Conservation (phyloP, 768 basidiomycete species). For the Termitomyces sp. region DNA sequence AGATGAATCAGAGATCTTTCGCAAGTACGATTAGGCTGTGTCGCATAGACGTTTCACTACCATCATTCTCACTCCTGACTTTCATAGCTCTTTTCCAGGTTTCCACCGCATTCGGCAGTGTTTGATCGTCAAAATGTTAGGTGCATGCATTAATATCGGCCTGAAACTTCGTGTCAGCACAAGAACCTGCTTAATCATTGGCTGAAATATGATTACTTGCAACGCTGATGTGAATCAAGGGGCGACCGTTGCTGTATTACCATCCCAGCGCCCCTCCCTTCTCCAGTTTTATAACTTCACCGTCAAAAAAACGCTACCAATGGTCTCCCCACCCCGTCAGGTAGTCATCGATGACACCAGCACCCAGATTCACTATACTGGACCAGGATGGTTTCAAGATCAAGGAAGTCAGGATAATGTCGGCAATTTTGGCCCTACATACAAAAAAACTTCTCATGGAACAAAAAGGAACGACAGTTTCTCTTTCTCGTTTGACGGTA, state of each 20-base stretch:
- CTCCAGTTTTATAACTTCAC: neutral
- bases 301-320: neutral
- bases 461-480: conserved; percentile 23
- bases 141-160: too few species aligned
- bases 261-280: neutral
- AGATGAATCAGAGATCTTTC: too few species aligned
- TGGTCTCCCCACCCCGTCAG: neutral
- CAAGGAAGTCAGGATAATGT: neutral
- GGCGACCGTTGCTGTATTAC: neutral
- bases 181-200: too few species aligned
- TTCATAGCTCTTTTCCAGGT: too few species aligned
- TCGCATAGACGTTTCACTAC: too few species aligned
- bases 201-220: conserved; percentile 5
- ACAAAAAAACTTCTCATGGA: neutral
- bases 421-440: conserved; percentile 7
- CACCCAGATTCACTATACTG: conserved; percentile 17
- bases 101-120: too few species aligned
- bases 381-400: neutral
- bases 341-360: neutral
- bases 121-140: too few species aligned
- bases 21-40: too few species aligned
- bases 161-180: too few species aligned
- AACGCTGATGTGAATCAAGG: neutral
- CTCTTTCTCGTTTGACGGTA: conserved; percentile 26
- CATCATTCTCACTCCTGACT: too few species aligned